These are phyloP conservation scores for Castanopsis chinensis DNA, from an alignment of 306 rosid species.

Conservation along the genomic window DNA sequence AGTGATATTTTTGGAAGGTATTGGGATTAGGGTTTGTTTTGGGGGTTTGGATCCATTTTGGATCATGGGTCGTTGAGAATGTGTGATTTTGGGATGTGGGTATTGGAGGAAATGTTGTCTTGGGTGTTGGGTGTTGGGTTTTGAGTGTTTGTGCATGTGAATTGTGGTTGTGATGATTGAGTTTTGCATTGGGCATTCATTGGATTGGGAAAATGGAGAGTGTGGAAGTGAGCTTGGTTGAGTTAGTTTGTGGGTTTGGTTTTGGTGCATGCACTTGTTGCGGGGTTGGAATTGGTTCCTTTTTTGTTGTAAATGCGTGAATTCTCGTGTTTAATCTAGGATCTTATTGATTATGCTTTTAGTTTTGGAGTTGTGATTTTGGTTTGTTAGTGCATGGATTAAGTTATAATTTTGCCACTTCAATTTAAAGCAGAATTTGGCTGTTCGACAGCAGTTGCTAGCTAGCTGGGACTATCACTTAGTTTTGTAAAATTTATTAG, in stretches of 20 bases:
- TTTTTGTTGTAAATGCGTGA: conserved; percentile 7
- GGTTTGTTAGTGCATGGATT: conserved; percentile 10
- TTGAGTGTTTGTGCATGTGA: conserved; percentile 22
- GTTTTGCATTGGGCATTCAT: conserved; percentile 33
- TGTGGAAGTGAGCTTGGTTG: conserved; percentile 40
- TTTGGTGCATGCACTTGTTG: conserved; percentile 22
- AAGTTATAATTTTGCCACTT: conserved; percentile 1
- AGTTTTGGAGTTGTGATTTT: conserved; percentile 13
- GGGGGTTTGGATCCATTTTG: conserved; percentile 46
- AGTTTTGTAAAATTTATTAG: background rate
- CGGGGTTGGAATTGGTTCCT: conserved; percentile 16
- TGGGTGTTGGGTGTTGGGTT: conserved; percentile 37
- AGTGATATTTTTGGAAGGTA: conserved; percentile 30
- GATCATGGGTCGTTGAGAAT: conserved; percentile 42
- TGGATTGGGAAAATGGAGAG: conserved; percentile 34
- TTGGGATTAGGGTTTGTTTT: conserved; percentile 63
- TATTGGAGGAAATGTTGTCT: conserved; percentile 35
- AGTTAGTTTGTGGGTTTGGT: conserved; percentile 22
- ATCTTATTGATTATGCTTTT: conserved; percentile 11
- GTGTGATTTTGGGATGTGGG: conserved; percentile 23
- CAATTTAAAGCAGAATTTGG: conserved; percentile 7
- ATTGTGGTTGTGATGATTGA: conserved; percentile 1
- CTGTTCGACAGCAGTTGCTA: conserved; percentile 11
- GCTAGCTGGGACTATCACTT: conserved; percentile 16
- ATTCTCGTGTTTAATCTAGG: conserved; percentile 26